These are phyloP conservation scores for Exophiala sideris DNA, from an alignment of 2,329 filamentous ascomycete species.

Conservation along the genomic window DNA sequence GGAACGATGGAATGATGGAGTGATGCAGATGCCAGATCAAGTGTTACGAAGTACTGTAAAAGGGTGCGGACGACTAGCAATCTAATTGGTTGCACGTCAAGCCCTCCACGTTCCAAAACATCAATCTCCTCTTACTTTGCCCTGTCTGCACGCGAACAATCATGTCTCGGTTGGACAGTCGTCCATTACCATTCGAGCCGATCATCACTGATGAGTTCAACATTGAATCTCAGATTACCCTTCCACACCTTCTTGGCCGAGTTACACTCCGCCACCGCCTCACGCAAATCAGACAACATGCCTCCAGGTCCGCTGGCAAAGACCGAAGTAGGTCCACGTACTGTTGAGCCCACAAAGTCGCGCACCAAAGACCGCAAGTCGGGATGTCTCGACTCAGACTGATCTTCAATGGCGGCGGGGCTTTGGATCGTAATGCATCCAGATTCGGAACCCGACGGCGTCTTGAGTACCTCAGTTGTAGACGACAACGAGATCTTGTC, in stretches of 20 bases:
- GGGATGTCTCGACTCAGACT: conserved; percentile 40
- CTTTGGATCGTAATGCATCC: conserved; percentile 24
- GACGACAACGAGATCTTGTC: conserved; percentile 6
- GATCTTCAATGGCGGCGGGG: conserved; percentile 26
- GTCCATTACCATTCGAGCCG: conserved; percentile 43
- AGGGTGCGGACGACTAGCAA: too few species aligned
- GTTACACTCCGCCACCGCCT: conserved; percentile 54
- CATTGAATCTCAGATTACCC: conserved; percentile 55
- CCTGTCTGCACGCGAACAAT: not conserved
- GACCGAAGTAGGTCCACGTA: conserved; percentile 51
- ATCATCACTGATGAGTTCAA: conserved; percentile 59
- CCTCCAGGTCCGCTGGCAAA: conserved; percentile 59
- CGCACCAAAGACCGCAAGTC: conserved; percentile 47
- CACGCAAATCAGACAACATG: conserved; percentile 59
- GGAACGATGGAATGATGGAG: too few species aligned
- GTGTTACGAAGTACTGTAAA: too few species aligned
- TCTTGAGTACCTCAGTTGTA: not conserved
- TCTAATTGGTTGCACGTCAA: too few species aligned
- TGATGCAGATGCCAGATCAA: too few species aligned
- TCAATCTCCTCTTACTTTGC: not conserved
- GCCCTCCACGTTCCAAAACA: not conserved
- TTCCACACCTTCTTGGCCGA: conserved; percentile 54
- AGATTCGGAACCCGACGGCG: conserved; percentile 18
- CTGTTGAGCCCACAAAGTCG: conserved; percentile 49
- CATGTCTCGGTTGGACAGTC: not conserved